phyloP scores from a whole-genome alignment of 1,139 yeast species.

The Kodamaea ohmeri region DNA sequence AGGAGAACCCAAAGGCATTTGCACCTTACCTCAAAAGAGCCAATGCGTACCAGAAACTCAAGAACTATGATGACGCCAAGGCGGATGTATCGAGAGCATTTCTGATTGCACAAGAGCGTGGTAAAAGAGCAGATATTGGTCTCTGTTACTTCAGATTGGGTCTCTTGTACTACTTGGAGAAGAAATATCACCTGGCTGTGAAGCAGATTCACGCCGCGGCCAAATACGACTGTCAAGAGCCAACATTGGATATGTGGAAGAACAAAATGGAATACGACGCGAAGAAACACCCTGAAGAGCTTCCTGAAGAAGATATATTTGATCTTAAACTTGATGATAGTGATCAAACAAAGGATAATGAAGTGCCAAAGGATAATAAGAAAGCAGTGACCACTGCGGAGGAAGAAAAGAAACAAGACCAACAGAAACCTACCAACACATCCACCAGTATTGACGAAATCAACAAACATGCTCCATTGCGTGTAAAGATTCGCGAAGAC shows the following conservation, averaged over 20 bases:
- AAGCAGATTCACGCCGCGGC: constrained; percentile 48
- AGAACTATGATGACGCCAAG: constrained; percentile 48
- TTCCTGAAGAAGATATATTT: constrained; percentile 7
- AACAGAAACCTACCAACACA: constrained; percentile 5
- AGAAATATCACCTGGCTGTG: constrained; percentile 47
- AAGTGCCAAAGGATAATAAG: constrained; percentile 13
- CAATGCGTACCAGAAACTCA: constrained; percentile 53
- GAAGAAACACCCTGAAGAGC: constrained; percentile 20
- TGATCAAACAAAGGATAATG: constrained; percentile 10
- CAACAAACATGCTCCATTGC: constrained; percentile 41
- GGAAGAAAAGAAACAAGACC: neutral
- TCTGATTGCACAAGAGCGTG: constrained; percentile 48
- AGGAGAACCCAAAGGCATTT: constrained; percentile 47
- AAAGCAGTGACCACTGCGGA: neutral
- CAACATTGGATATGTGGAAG: constrained; percentile 52
- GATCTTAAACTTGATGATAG: constrained; percentile 3
- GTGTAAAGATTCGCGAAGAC: constrained; percentile 57
- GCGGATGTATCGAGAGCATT: constrained; percentile 56
- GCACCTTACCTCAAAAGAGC: constrained; percentile 54
- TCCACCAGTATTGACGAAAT: constrained; percentile 35
- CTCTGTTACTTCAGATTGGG: constrained; percentile 61
- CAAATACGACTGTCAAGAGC: constrained; percentile 44
- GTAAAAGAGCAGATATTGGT: constrained; percentile 53
- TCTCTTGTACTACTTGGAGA: constrained; percentile 46
- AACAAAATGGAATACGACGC: constrained; percentile 41